Percentiles rank a stretch among this genome's conserved stretches.
These are phyloP conservation scores for Solanum okadae DNA, from an alignment of 257 asterid species.

Conservation along the genomic window DNA sequence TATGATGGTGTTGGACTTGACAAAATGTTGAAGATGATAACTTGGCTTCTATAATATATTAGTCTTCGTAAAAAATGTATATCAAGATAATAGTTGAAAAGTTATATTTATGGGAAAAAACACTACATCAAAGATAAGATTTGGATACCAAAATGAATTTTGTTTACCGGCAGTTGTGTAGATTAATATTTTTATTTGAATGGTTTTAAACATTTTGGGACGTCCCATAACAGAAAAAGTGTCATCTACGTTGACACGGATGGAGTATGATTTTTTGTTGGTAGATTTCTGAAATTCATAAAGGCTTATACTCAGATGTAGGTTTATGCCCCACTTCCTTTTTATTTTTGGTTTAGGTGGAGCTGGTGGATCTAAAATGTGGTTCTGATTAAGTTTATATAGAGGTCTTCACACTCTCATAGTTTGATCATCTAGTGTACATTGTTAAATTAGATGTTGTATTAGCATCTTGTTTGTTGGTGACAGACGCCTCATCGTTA, in stretches of 20 bases:
- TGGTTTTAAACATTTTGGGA: not conserved
- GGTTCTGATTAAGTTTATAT: not conserved
- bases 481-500: not conserved
- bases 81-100: not conserved
- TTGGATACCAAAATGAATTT: not conserved
- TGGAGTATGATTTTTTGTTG: not conserved
- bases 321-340: not conserved
- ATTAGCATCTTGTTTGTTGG: not conserved
- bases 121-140: not conserved
- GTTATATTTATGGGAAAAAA: not conserved
- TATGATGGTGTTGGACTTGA: not conserved
- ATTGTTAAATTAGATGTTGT: not conserved
- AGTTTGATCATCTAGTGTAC: not conserved
- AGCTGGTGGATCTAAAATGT: not conserved
- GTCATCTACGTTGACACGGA: not conserved
- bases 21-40: not conserved
- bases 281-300: not conserved
- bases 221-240: not conserved
- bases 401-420: not conserved
- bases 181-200: not conserved
- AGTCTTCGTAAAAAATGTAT: not conserved
- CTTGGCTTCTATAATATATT: not conserved
- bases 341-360: not conserved
- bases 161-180: not conserved
- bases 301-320: not conserved